Conservation (phyloP, 2,329 filamentous ascomycete species). For the Shiraia sp. region DNA sequence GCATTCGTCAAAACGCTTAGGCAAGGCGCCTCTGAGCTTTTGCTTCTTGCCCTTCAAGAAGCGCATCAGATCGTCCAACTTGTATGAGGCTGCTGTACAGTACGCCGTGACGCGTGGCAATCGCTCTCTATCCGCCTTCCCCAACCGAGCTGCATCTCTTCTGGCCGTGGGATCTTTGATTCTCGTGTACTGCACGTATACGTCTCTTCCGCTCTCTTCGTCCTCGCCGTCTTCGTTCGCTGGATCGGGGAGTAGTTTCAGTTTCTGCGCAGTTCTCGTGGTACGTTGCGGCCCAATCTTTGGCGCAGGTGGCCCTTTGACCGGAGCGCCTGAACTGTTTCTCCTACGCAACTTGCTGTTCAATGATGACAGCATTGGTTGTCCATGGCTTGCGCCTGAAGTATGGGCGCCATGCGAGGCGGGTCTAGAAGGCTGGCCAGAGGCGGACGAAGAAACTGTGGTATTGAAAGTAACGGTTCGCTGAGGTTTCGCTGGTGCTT, state of each 20-base stretch:
- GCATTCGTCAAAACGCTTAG: conserved; percentile 95
- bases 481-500: conserved; percentile 44
- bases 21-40: conserved; percentile 76
- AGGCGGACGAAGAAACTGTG: conserved; percentile 53
- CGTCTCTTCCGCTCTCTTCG: conserved; percentile 90
- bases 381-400: conserved; percentile 44
- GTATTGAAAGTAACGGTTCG: conserved; percentile 80
- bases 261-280: conserved; percentile 92
- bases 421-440: conserved; percentile 41
- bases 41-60: conserved; percentile 80
- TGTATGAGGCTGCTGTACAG: conserved; percentile 90
- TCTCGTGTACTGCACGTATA: conserved; percentile 95
- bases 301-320: conserved; percentile 51
- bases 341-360: conserved; percentile 86
- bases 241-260: conserved; percentile 94
- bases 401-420: conserved; percentile 31
- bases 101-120: conserved; percentile 94
- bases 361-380: conserved; percentile 67
- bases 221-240: conserved; percentile 76
- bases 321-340: conserved; percentile 75
- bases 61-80: conserved; percentile 84
- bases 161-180: conserved; percentile 96
- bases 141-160: conserved; percentile 86
- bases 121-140: conserved; percentile 87
- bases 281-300: conserved; percentile 96